These are phyloP conservation scores for Firmiana major DNA, from an alignment of 345 rosid species.

Conservation along the genomic window DNA sequence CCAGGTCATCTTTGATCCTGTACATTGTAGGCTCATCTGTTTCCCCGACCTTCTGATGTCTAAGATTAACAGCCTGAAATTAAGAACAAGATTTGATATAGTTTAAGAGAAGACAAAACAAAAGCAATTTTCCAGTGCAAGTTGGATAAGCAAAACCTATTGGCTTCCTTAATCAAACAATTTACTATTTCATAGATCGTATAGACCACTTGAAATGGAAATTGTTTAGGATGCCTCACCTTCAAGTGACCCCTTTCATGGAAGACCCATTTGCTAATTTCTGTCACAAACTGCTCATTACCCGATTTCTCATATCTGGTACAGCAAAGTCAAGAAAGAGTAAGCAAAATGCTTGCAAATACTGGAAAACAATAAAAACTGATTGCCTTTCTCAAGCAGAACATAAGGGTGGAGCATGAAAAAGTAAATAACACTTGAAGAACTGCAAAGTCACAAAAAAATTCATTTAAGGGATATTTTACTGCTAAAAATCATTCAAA, in stretches of 20 bases:
- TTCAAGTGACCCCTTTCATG: slow-evolving; percentile 74
- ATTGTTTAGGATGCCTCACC: slow-evolving; percentile 31
- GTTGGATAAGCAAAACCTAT: neutral
- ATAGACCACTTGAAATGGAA: slow-evolving; percentile 7
- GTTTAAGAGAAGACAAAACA: neutral
- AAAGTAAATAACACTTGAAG: neutral
- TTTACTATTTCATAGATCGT: neutral
- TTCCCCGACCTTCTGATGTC: slow-evolving; percentile 56
- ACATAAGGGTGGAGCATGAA: neutral
- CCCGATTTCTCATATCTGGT: slow-evolving; percentile 59
- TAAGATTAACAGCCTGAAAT: slow-evolving; percentile 51
- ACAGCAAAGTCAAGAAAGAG: slow-evolving; percentile 11
- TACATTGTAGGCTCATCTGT: slow-evolving; percentile 57
- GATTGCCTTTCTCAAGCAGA: neutral
- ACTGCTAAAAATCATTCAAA: neutral
- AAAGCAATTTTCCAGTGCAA: neutral
- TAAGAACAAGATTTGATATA: neutral
- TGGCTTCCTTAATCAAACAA: neutral
- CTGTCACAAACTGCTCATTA: slow-evolving; percentile 66
- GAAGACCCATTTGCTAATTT: slow-evolving; percentile 71
- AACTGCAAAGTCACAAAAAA: neutral
- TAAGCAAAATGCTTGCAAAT: slow-evolving; percentile 7
- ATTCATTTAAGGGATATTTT: neutral
- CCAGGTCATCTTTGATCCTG: slow-evolving; percentile 70
- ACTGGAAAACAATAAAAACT: neutral